phyloP scores from a whole-genome alignment of 208 protist species.

The Zelonia costaricensis region DNA sequence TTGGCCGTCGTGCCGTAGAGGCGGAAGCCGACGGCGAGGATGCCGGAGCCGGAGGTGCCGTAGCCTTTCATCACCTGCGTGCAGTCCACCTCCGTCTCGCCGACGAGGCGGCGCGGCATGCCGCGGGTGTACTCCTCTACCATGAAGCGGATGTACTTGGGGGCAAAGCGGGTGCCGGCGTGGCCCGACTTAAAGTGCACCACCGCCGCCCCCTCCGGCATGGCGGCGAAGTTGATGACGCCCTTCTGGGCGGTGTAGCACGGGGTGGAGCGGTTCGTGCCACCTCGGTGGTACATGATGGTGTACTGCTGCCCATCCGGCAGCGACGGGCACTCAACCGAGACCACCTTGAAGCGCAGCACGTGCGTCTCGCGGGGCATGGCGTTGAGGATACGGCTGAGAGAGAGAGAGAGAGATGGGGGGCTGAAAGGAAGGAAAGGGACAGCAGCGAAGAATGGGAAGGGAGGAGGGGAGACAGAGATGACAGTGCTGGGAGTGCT shows the following conservation, averaged over 20 bases:
- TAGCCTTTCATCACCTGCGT: constrained; percentile 43
- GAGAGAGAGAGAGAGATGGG: constrained; percentile 9
- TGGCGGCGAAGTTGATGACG: constrained; percentile 70
- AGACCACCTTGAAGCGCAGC: constrained; percentile 78
- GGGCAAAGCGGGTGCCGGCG: constrained; percentile 46
- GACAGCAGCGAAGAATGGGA: not conserved
- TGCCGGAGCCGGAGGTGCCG: constrained; percentile 32
- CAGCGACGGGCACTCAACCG: constrained; percentile 62
- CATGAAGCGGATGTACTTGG: constrained; percentile 83
- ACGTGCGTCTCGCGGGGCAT: constrained; percentile 71
- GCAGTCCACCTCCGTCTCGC: constrained; percentile 75
- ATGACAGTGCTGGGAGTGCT: no score
- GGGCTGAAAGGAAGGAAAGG: not conserved
- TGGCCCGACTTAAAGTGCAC: constrained; percentile 79
- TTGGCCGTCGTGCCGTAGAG: constrained; percentile 66
- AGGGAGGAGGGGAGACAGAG: no score
- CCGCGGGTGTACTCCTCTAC: constrained; percentile 83
- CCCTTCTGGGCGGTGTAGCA: constrained; percentile 68
- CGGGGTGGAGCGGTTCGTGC: constrained; percentile 70
- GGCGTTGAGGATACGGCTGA: not conserved
- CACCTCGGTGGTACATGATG: constrained; percentile 73
- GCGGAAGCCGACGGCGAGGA: constrained; percentile 41
- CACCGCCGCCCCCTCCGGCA: constrained; percentile 82
- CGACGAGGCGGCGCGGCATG: constrained; percentile 59
- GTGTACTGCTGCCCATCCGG: constrained; percentile 77